These are phyloP conservation scores for Mucor lusitanicus DNA, from an alignment of 371 early-diverging fungal species.

Conservation along the genomic window DNA sequence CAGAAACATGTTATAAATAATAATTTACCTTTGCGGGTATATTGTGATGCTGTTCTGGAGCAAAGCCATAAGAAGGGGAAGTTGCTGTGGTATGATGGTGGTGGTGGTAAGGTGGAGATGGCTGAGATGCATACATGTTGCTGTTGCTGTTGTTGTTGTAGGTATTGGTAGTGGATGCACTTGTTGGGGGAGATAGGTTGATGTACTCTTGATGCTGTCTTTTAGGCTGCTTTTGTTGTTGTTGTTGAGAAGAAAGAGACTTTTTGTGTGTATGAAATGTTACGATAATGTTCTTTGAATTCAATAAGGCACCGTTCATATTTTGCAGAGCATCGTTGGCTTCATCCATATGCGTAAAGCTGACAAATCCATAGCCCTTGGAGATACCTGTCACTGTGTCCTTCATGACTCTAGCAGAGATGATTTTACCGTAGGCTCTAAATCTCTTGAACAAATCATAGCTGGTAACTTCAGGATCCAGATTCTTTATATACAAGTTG, in stretches of 20 bases:
- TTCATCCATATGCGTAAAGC: slow-evolving; percentile 41
- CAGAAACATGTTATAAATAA: neutral
- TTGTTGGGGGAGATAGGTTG: slow-evolving; percentile 4
- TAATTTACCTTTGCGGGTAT: slow-evolving; percentile 10
- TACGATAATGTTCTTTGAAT: slow-evolving; percentile 35
- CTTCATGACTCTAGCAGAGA: slow-evolving; percentile 73
- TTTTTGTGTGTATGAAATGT: slow-evolving; percentile 53
- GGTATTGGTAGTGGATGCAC: neutral
- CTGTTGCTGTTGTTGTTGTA: neutral
- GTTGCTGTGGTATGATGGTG: neutral
- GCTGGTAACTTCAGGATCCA: slow-evolving; percentile 45
- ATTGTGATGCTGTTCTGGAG: neutral
- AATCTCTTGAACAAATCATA: slow-evolving; percentile 44
- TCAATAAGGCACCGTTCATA: slow-evolving; percentile 36
- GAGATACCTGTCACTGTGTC: slow-evolving; percentile 78
- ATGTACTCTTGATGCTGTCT: neutral
- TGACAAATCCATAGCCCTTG: slow-evolving; percentile 88
- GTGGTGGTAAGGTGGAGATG: slow-evolving; percentile 9
- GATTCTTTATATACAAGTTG: slow-evolving; percentile 52
- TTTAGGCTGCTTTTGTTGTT: slow-evolving; percentile 6
- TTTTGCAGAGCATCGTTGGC: slow-evolving; percentile 40
- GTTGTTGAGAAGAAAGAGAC: slow-evolving; percentile 3
- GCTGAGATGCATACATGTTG: neutral
- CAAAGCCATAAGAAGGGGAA: neutral
- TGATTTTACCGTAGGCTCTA: slow-evolving; percentile 42